A percentile compares a stretch with the other conserved stretches of the same genome.
phyloP scores from a whole-genome alignment of 2,329 filamentous ascomycete genomes.

The Aspergillus candidus region DNA sequence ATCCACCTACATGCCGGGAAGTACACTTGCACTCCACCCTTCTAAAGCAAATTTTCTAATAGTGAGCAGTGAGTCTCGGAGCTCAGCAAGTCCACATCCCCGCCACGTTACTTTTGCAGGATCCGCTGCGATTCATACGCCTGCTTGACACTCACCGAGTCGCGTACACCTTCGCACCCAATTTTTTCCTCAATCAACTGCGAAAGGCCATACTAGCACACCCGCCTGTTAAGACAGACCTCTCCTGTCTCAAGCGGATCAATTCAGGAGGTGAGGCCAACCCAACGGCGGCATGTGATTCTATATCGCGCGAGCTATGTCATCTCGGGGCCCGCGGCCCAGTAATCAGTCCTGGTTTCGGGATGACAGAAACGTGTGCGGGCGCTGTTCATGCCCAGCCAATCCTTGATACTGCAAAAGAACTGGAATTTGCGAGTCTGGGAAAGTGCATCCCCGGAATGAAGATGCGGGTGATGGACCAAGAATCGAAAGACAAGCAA shows the following conservation, averaged over 20 bases:
- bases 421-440: constrained; percentile 13
- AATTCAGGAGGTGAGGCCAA: constrained; percentile 39
- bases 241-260: constrained; percentile 17
- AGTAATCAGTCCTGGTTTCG: constrained; percentile 26
- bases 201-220: neutral
- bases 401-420: constrained; percentile 28
- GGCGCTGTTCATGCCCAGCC: constrained; percentile 44
- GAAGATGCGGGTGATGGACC: constrained; percentile 13
- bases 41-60: no score
- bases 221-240: no score
- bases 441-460: constrained; percentile 18
- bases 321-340: constrained; percentile 34
- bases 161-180: constrained; percentile 12
- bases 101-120: constrained; percentile 33
- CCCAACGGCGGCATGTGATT: constrained; percentile 29
- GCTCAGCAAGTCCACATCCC: constrained; percentile 43
- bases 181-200: constrained; percentile 10
- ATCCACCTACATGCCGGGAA: constrained; percentile 39
- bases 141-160: constrained; percentile 33
- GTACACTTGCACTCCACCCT: no score
- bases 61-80: no score
- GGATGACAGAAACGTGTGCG: constrained; percentile 48
- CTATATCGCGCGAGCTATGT: constrained; percentile 21
- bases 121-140: constrained; percentile 38
- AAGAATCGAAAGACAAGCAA: no score